phyloP scores from a whole-genome alignment of 192 early-diverging fungal species.

The Phycomyces blakesleeanus region DNA sequence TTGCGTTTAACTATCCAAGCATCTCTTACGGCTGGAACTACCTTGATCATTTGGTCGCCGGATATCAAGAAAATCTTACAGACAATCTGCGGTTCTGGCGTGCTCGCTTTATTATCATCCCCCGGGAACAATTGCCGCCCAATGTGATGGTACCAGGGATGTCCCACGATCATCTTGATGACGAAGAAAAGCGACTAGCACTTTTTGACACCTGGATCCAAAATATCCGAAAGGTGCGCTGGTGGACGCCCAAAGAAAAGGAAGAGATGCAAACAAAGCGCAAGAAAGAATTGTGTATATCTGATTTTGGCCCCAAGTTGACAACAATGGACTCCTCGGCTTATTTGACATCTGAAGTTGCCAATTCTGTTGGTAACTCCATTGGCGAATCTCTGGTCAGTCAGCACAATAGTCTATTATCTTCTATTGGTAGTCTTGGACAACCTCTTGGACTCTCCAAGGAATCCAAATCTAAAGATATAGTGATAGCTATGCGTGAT shows the following conservation, averaged over 20 bases:
- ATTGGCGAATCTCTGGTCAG: constrained; percentile 7
- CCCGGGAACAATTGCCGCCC: constrained; percentile 59
- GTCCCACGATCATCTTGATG: constrained; percentile 64
- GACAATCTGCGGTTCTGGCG: constrained; percentile 84
- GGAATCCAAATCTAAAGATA: constrained; percentile 41
- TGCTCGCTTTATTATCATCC: constrained; percentile 86
- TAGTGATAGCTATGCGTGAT: constrained; percentile 73
- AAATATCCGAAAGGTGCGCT: constrained; percentile 63
- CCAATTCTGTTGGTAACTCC: no score
- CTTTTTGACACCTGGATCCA: constrained; percentile 88
- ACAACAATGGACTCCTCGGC: constrained; percentile 42
- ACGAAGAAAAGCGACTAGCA: constrained; percentile 84
- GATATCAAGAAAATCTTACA: constrained; percentile 76
- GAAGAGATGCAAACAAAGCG: constrained; percentile 27
- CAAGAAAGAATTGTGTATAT: constrained; percentile 33
- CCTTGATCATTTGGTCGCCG: constrained; percentile 86
- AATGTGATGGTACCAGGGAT: constrained; percentile 49
- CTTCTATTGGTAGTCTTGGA: constrained; percentile 15
- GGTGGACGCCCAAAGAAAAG: constrained; percentile 40
- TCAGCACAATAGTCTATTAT: constrained; percentile 10
- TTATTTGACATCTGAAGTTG: constrained; percentile 29
- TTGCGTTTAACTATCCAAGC: constrained; percentile 74
- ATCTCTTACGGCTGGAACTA: constrained; percentile 91
- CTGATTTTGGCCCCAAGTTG: constrained; percentile 28
- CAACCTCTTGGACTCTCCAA: constrained; percentile 13